These are phyloP conservation scores for Cadophora gregata DNA, from an alignment of 2,329 filamentous ascomycete species.

Conservation along the genomic window DNA sequence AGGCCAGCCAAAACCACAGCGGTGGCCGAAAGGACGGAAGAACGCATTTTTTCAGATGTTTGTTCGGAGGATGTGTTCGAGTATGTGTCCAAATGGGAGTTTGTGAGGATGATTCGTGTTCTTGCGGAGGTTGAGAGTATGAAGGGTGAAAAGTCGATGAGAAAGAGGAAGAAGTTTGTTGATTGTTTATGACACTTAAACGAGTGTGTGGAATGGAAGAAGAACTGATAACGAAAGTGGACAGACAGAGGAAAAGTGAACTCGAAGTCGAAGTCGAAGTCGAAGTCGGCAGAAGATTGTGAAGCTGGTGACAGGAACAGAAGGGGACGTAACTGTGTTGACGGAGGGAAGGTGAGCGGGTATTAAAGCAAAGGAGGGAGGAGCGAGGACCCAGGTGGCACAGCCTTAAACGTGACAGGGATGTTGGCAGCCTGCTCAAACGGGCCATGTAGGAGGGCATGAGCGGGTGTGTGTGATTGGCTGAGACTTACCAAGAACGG, in stretches of 20 bases:
- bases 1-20: constrained; percentile 33
- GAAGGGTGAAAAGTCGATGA: background rate
- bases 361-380: constrained; percentile 11
- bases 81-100: constrained; percentile 12
- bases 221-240: constrained; percentile 15
- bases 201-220: constrained; percentile 19
- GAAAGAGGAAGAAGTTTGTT: background rate
- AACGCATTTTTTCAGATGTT: constrained; percentile 34
- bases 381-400: background rate
- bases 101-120: background rate
- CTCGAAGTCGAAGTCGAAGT: background rate
- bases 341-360: constrained; percentile 8
- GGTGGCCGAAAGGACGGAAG: constrained; percentile 30
- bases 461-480: background rate
- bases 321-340: background rate
- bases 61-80: background rate
- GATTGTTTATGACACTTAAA: constrained; percentile 11
- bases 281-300: background rate
- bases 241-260: constrained; percentile 11
- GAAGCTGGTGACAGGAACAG: background rate
- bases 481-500: background rate
- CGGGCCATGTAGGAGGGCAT: constrained; percentile 4
- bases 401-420: constrained; percentile 14
- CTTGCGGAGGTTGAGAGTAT: background rate
- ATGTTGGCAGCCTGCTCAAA: constrained; percentile 4